Conservation (phyloP, 805 yeast species). For the Ogataea dorogensis region DNA sequence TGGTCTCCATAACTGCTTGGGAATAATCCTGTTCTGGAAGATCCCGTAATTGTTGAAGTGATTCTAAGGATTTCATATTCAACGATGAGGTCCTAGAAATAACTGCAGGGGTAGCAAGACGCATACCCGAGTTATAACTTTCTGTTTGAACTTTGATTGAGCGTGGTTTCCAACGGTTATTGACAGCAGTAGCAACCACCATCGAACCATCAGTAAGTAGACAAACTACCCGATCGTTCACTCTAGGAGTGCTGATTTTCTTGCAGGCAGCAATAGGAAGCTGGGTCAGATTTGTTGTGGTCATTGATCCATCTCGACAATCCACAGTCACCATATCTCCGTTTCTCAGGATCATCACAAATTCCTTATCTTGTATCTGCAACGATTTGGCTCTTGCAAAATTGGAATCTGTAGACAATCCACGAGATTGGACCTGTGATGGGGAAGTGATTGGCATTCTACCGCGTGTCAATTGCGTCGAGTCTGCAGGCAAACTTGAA, state of each 20-base stretch:
- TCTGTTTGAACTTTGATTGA: constrained; percentile 47
- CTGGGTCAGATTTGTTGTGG: constrained; percentile 33
- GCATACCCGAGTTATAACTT: constrained; percentile 43
- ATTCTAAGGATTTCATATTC: constrained; percentile 20
- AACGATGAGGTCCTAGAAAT: constrained; percentile 30
- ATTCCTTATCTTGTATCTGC: constrained; percentile 44
- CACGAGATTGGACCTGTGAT: constrained; percentile 24
- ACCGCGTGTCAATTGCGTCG: constrained; percentile 2
- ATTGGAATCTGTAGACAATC: constrained; percentile 33
- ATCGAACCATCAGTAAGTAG: constrained; percentile 48
- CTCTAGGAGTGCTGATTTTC: constrained; percentile 65
- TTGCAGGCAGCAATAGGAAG: constrained; percentile 48
- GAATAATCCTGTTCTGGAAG: constrained; percentile 16
- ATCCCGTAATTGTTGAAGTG: constrained; percentile 14
- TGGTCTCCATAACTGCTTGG: constrained; percentile 43
- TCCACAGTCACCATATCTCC: constrained; percentile 51
- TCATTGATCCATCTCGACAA: constrained; percentile 47
- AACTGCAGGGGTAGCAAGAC: constrained; percentile 39
- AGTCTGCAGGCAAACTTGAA: constrained; percentile 15
- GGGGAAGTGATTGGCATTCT: background rate
- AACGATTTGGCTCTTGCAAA: no score
- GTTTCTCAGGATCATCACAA: constrained; percentile 49
- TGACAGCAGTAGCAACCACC: constrained; percentile 61
- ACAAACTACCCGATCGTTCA: constrained; percentile 68
- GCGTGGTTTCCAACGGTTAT: constrained; percentile 63